Evolutionary conservation across 2,329 filamentous ascomycete genomes (phyloP).

Genomic region (Purpureocillium lavendulum): DNA sequence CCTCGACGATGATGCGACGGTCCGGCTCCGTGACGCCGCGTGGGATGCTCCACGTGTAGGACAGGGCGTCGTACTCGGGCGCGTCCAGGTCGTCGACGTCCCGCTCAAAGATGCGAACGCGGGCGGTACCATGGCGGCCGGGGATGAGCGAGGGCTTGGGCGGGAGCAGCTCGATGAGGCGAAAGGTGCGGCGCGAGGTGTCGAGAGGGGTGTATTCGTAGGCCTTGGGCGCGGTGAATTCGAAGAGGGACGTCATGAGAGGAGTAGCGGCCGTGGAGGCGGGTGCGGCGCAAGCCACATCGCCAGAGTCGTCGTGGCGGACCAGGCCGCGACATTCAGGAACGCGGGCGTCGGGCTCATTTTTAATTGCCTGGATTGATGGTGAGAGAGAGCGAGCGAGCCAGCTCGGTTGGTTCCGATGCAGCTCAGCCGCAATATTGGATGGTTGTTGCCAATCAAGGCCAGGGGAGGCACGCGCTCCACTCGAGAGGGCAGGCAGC

Average conservation of each 20-base stretch:
- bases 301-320: not conserved
- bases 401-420: not conserved
- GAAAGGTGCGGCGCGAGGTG: constrained; percentile 10
- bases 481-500: no score
- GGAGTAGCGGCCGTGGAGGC: no score
- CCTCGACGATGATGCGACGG: constrained; percentile 18
- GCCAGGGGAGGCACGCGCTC: no score
- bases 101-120: constrained; percentile 17
- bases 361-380: no score
- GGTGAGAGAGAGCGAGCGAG: no score
- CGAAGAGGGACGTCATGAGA: constrained; percentile 3
- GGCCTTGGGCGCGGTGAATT: not conserved
- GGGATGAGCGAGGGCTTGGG: constrained; percentile 10
- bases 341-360: no score
- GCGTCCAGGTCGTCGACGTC: constrained; percentile 7
- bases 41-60: constrained; percentile 19
- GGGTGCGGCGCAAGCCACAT: not conserved
- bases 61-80: constrained; percentile 18
- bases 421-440: constrained; percentile 8
- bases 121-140: constrained; percentile 12
- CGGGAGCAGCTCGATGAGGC: constrained; percentile 15
- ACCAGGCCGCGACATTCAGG: no score
- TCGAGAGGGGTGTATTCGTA: constrained; percentile 8
- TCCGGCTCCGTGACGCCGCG: constrained; percentile 5
- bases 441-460: no score